Conservation (phyloP, 1,284 basidiomycete genomes). For the Phellinidium pouzarii region DNA sequence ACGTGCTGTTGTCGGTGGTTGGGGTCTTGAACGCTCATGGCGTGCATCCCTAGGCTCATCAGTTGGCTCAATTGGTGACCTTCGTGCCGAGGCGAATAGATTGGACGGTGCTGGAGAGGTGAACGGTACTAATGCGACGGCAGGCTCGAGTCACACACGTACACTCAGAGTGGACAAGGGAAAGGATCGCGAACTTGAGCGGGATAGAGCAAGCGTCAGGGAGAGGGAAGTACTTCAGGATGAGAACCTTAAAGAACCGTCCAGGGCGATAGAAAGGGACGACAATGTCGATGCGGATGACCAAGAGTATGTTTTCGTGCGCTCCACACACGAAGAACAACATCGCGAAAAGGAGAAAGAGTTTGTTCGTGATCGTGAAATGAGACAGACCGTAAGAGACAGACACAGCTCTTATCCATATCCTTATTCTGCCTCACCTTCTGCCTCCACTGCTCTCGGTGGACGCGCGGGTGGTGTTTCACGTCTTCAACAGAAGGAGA, state of each 20-base stretch:
- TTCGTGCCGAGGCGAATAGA: not conserved
- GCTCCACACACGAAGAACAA: conserved; percentile 1
- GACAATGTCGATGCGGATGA: not conserved
- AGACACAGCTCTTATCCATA: not conserved
- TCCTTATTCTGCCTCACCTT: not conserved
- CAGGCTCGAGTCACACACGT: conserved; percentile 9
- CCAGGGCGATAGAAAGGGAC: not conserved
- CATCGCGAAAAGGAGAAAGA: conserved; percentile 6
- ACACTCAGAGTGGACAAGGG: conserved; percentile 4
- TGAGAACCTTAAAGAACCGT: too few species aligned
- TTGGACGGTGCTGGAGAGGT: not conserved
- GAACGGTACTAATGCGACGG: too few species aligned
- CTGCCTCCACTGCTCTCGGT: too few species aligned
- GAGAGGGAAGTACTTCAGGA: not conserved
- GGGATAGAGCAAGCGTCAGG: not conserved
- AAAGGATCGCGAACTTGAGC: conserved; percentile 4
- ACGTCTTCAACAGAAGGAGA: not conserved
- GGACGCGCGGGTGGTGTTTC: too few species aligned
- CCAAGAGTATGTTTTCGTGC: conserved; percentile 9
- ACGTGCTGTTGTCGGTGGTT: conserved; percentile 13
- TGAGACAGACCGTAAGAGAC: not conserved
- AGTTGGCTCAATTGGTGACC: not conserved
- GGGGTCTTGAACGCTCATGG: conserved; percentile 16
- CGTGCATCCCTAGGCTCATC: conserved; percentile 11
- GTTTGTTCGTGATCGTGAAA: not conserved